Base-by-base conservation (phyloP, 306 rosid species). In the Boehmeria nivea region DNA sequence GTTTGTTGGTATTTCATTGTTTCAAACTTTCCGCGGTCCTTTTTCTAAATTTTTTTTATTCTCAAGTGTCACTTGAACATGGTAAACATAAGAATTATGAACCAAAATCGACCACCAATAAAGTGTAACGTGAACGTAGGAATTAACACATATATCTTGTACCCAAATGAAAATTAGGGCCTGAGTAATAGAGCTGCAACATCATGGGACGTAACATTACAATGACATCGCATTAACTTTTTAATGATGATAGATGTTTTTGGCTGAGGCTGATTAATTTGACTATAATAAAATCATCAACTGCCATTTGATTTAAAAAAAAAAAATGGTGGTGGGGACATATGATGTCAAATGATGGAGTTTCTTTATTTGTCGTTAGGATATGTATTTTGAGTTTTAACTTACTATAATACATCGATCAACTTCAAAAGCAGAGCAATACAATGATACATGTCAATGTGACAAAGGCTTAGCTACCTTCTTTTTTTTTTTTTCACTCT, bases 361-460 rank as follows among this genome's bases (percentile, higher is more conserved):
- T 52, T 8, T 36, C 51, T 44, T 57, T 60, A 25, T 53, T 60
- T 53, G 73, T 68, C 67, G 40, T 14, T 14, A 43, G 20, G 55
- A 8, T 28, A 28, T 3, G 34, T n/a, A n/a, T n/a, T 28, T 28
- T 28, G 5, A 28, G 15, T 50, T 49, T 67, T 26, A n/a, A 56
- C 22, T 43, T 31, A 17, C 23, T 47, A 57, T 34, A 27, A 31
- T 71, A 51, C 40, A 27, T 60, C 43, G 12, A 57, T 23, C 48
- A 54, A n/a, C n/a, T n/a, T n/a, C n/a, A n/a, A n/a, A n/a, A n/a
- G n/a, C n/a, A n/a, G n/a, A n/a, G n/a, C n/a, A n/a, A n/a, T n/a
- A n/a, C n/a, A 42, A 37, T 3, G 1, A 42, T 24, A 36, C 26
- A 54, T 14, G 36, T 19, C 38, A 25, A 12, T 26, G 55, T 26